A percentile compares a stretch with the other conserved stretches of the same genome.
phyloP scores from a whole-genome alignment of 108 stramenopile genomes.

The Cafeteria roenbergensis region DNA sequence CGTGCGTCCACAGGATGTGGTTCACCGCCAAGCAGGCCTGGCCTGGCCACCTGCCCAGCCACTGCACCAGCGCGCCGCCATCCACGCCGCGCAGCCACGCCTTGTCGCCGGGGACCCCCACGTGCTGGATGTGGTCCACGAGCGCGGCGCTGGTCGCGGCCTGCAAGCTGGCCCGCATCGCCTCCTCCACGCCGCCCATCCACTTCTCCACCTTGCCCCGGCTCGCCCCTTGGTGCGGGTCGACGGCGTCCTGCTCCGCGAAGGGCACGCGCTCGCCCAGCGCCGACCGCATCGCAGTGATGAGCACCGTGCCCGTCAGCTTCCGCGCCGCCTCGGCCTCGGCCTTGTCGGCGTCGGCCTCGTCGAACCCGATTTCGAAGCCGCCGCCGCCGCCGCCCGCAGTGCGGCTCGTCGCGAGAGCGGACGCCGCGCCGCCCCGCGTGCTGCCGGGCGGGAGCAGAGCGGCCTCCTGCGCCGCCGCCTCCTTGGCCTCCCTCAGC shows the following conservation, averaged over 20 bases:
- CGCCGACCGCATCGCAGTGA: slow-evolving; percentile 35
- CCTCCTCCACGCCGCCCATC: slow-evolving; percentile 48
- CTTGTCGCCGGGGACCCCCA: slow-evolving; percentile 13
- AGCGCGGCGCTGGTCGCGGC: slow-evolving; percentile 32
- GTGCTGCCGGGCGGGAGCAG: too few relatives aligned
- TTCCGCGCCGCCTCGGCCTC: too few relatives aligned
- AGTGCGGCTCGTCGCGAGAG: too few relatives aligned
- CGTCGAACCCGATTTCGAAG: slow-evolving; percentile 1
- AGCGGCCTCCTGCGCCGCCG: neutral
- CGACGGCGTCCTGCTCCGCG: slow-evolving; percentile 17
- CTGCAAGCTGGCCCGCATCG: slow-evolving; percentile 38
- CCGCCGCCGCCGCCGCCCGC: neutral
- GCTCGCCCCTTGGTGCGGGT: slow-evolving; percentile 22
- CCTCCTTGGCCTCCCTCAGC: slow-evolving; percentile 28
- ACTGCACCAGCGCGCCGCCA: slow-evolving; percentile 33
- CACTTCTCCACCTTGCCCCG: slow-evolving; percentile 54
- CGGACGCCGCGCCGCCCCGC: too few relatives aligned
- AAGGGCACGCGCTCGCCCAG: slow-evolving; percentile 43
- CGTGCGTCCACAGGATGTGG: slow-evolving; percentile 46
- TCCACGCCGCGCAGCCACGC: slow-evolving; percentile 7
- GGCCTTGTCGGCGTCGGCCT: slow-evolving; percentile 3
- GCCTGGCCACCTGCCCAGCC: slow-evolving; percentile 52
- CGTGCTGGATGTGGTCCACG: slow-evolving; percentile 31
- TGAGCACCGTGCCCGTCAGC: slow-evolving; percentile 30
- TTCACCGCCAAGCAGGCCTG: slow-evolving; percentile 48